Base-by-base conservation (phyloP, 2,329 filamentous ascomycete genomes). In the Epichloe bromicola region DNA sequence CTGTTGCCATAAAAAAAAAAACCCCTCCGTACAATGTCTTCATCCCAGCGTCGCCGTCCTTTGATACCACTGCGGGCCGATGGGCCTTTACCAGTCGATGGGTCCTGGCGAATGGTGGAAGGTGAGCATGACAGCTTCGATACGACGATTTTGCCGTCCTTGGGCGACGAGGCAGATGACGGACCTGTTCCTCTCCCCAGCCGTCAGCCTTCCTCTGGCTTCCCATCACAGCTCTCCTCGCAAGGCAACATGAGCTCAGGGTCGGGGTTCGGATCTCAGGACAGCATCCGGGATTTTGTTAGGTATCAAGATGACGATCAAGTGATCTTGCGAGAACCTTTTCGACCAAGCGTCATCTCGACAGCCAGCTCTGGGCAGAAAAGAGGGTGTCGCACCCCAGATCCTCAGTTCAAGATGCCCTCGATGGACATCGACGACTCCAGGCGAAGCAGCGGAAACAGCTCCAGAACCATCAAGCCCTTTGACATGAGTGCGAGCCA, bases 101-200 rank as follows among this genome's bases (percentile, higher is more conserved):
- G 73, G 56, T 80, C 77, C 19, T 81, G 78, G 78, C 77, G 78
- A 57, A 71, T 81, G 65, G 76, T 81, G 12, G 78, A 81, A 52
- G 76, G 74, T 59, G 77, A 80, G 51, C 73, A 80, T 61, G 77
- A 80, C 59, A 79, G 75, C 59, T 80, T 80, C 60, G 77, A 79
- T 57, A 78, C 76, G 5, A 72, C 73, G 10, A 67, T 79, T 50
- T 63, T 79, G 15, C 70, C 73, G 7, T 69, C 71, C 26, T 66
- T 68, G 43, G 71, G 57, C 37, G 66, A 69, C 36, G 69, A 73
- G 42, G 66, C 71, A 46, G 63, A 69, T 36, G 56, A 64, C 23
- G 57, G 67, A 47, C 53, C 68, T 26, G 53, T 63, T 30, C 60
- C 68, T 39, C 55, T 68, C 1, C 71, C 70, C 44, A 70, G 70